Base-by-base conservation (phyloP, 495 filamentous ascomycete species). In the Neurospora tetrasperma region DNA sequence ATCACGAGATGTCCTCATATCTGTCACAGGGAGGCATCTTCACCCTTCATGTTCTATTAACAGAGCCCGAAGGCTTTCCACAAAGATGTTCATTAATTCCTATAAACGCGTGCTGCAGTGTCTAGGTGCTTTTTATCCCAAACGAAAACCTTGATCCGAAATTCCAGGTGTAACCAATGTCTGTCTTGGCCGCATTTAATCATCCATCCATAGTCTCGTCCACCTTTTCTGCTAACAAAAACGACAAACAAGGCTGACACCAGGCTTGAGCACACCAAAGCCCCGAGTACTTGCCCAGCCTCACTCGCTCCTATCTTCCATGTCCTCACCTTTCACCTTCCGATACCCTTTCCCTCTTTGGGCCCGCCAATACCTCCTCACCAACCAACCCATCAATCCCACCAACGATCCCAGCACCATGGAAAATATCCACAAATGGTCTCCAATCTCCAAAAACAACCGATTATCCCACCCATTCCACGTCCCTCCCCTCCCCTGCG, bases 391-490 rank as follows among this genome's bases (percentile, higher is more conserved):
- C 0, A 73, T 16, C 0, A 70, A 3, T 5, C 46, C 70, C 11
- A 75, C 42, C 39, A 42, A 42, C 11, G 31, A 54, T 6, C 69
- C 46, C 38, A 80, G 9, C 0, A 71, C 74, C 0, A 87, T 84
- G 70, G 89, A 83, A 46, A 78, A 74, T 44, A 81, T 16, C 18
- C 77, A 31, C 38, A 82, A 72, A 35, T 84, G 79, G 27, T 84
- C 80, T 1, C 82, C 82, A 71, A 83, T 79, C 70, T 62, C 41
- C 72, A 72, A 44, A 38, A 79, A 79, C 71, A 80, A 14, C 40
- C 48, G 35, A 46, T 80, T 82, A 35, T 82, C 82, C 84, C 84
- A 86, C 71, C 83, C 79, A n/a, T 78, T 74, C 84, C 84, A 86
- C 7, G 80, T 80, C 10, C 82, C 81, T 8, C 83, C 84, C 14